These are phyloP conservation scores for Ophiostoma quercus DNA, from an alignment of 2,329 filamentous ascomycete species.

Conservation along the genomic window DNA sequence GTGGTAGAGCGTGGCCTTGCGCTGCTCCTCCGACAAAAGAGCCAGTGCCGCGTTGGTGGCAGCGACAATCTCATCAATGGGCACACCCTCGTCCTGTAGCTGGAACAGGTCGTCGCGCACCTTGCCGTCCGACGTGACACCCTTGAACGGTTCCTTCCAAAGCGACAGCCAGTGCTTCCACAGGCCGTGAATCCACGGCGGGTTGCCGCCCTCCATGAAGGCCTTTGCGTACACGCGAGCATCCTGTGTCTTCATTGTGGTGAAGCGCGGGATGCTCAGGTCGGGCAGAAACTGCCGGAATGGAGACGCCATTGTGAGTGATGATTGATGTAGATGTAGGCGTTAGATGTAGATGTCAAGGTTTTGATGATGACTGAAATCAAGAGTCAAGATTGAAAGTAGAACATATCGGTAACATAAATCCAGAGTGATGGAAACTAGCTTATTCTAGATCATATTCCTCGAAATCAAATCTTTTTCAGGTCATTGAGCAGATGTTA, in stretches of 20 bases:
- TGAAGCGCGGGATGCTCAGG: conserved; percentile 56
- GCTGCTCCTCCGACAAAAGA: conserved; percentile 40
- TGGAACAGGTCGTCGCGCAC: conserved; percentile 12
- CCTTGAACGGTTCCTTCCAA: conserved; percentile 62
- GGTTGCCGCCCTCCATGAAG: conserved; percentile 54
- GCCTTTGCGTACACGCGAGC: conserved; percentile 56
- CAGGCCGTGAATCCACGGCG: conserved; percentile 62
- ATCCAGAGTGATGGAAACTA: background rate
- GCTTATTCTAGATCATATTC: background rate
- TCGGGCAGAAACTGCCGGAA: conserved; percentile 57
- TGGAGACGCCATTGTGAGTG: conserved; percentile 6
- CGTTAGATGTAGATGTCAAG: background rate
- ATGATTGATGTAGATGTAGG: too few relatives aligned
- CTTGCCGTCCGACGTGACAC: conserved; percentile 58
- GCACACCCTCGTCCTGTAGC: conserved; percentile 32
- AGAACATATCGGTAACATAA: background rate
- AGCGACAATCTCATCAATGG: background rate
- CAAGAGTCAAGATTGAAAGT: background rate
- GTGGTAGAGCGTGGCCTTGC: conserved; percentile 49
- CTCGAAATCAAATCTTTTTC: background rate
- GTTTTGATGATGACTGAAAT: background rate
- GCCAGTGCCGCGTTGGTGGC: background rate
- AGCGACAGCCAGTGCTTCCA: conserved; percentile 55
- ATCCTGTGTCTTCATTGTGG: conserved; percentile 56
- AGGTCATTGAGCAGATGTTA: background rate